phyloP scores from a whole-genome alignment of 768 basidiomycete genomes.

The Leccinum ochraceum region DNA sequence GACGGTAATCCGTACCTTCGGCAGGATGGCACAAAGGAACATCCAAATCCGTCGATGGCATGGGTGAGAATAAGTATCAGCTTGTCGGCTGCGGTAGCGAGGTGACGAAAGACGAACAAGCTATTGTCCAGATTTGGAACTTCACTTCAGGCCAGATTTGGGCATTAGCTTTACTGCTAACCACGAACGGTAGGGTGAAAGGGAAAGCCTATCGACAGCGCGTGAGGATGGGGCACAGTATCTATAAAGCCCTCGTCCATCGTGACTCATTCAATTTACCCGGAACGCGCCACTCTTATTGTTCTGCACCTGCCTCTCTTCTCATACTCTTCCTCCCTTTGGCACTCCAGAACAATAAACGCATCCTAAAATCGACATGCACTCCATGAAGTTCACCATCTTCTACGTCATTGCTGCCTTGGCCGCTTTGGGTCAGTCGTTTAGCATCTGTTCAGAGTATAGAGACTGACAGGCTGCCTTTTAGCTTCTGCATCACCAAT shows the following conservation, averaged over 20 bases:
- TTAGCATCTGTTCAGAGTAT: background rate
- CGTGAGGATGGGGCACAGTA: constrained; percentile 4
- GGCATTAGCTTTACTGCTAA: constrained; percentile 19
- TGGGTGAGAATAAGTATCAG: background rate
- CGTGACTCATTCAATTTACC: constrained; percentile 20
- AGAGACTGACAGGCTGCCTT: background rate
- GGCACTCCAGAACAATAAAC: constrained; percentile 30
- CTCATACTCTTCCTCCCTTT: constrained; percentile 1
- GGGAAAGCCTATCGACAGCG: constrained; percentile 8
- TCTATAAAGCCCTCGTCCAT: constrained; percentile 27
- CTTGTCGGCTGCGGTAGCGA: background rate
- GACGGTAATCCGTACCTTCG: background rate
- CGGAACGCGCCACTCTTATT: constrained; percentile 31
- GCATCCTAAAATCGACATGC: constrained; percentile 27
- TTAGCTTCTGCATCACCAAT: constrained; percentile 32
- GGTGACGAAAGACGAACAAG: constrained; percentile 23
- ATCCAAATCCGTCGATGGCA: constrained; percentile 13
- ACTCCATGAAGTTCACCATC: constrained; percentile 29
- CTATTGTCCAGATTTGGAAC: constrained; percentile 26
- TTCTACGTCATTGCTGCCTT: constrained; percentile 33
- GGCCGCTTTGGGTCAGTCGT: constrained; percentile 27
- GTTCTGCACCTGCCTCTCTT: constrained; percentile 22
- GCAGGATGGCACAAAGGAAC: constrained; percentile 23
- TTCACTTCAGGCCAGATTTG: constrained; percentile 16
- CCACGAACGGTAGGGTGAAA: constrained; percentile 32